Percentiles rank a stretch among this genome's conserved stretches.
phyloP scores from a whole-genome alignment of 306 rosid species.

The Vigna radiata region DNA sequence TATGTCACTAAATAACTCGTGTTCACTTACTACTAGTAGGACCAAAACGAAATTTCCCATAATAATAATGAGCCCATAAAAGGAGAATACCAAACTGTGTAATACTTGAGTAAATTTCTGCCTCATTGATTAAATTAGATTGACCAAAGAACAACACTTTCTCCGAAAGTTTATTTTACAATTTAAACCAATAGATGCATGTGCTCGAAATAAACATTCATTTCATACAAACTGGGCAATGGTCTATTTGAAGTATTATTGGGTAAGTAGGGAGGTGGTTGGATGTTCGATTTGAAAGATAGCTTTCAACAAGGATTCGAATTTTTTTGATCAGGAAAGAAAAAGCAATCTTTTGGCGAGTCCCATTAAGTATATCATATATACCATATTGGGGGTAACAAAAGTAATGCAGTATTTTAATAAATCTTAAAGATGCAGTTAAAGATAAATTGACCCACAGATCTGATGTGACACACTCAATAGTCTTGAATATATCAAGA shows the following conservation, averaged over 20 bases:
- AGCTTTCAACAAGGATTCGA: background rate
- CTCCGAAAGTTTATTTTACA: background rate
- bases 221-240: background rate
- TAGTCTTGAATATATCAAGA: background rate
- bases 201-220: background rate
- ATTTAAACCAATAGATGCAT: constrained; percentile 11
- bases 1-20: background rate
- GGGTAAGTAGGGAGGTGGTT: constrained; percentile 11
- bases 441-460: constrained; percentile 12
- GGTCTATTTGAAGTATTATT: background rate
- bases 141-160: background rate
- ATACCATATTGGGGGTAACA: background rate
- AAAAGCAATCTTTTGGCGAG: background rate
- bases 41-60: background rate
- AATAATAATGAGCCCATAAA: background rate
- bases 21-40: background rate
- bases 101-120: background rate
- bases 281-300: constrained; percentile 19
- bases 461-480: constrained; percentile 14
- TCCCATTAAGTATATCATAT: background rate
- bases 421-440: background rate
- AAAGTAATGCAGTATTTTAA: background rate
- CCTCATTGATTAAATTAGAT: background rate
- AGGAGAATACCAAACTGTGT: background rate
- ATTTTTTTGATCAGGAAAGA: background rate